Evolutionary conservation across 306 rosid genomes (phyloP).

Genomic region (Lupinus albus): DNA sequence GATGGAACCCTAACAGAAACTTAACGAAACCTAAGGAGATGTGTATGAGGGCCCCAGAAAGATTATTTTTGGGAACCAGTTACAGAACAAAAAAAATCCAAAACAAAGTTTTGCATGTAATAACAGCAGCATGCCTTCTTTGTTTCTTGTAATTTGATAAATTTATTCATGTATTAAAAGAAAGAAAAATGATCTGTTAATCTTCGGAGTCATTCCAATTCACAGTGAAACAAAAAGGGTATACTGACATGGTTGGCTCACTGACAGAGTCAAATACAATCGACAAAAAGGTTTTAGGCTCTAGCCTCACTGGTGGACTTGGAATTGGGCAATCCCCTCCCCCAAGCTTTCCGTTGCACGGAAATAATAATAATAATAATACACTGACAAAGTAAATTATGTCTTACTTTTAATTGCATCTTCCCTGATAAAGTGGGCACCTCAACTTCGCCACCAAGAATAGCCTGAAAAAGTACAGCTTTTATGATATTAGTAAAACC

Average conservation of each 20-base stretch:
- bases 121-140: conserved; percentile 1
- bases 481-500: conserved; percentile 20
- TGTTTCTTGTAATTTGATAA: background rate
- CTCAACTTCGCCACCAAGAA: conserved; percentile 90
- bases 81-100: background rate
- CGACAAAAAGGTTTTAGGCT: background rate
- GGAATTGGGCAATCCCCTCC: no score
- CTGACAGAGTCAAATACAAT: background rate
- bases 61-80: no score
- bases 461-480: conserved; percentile 68
- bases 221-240: background rate
- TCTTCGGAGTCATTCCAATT: conserved; percentile 15
- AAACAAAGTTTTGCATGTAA: conserved; percentile 2
- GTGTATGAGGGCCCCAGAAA: no score
- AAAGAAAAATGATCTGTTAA: conserved; percentile 22
- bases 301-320: no score
- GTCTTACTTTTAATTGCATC: conserved; percentile 66
- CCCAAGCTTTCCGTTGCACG: no score
- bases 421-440: conserved; percentile 89
- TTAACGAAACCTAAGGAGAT: no score
- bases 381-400: conserved; percentile 31
- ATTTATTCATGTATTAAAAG: background rate
- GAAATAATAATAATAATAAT: background rate
- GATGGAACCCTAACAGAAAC: no score
- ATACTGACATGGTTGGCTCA: conserved; percentile 3